Percentiles rank a stretch among this genome's conserved stretches.
These are phyloP conservation scores for Candida broadrunensis DNA, from an alignment of 805 yeast species.

Conservation along the genomic window DNA sequence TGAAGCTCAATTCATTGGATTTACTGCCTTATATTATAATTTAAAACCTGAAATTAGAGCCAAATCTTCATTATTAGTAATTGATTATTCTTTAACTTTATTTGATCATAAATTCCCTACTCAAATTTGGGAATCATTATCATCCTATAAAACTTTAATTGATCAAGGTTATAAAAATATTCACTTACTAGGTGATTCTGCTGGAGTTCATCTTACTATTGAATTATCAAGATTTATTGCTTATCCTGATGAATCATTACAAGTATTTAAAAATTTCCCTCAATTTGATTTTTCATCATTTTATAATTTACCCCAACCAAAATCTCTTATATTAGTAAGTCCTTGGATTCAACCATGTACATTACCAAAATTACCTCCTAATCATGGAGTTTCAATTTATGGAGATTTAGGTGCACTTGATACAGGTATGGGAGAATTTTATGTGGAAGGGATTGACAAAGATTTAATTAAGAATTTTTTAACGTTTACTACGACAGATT, in stretches of 20 bases:
- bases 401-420: conserved; percentile 33
- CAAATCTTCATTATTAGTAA: conserved; percentile 22
- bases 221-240: conserved; percentile 19
- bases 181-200: conserved; percentile 39
- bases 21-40: conserved; percentile 24
- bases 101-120: conserved; percentile 28
- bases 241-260: conserved; percentile 27
- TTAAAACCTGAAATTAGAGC: conserved; percentile 12
- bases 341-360: conserved; percentile 37
- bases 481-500: conserved; percentile 20
- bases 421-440: conserved; percentile 30
- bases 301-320: conserved; percentile 22
- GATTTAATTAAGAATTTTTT: conserved; percentile 16
- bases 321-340: conserved; percentile 22
- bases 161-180: conserved; percentile 23
- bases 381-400: conserved; percentile 17
- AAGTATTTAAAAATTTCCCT: conserved; percentile 17
- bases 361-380: conserved; percentile 15
- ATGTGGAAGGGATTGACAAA: conserved; percentile 18
- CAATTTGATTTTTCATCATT: conserved; percentile 14
- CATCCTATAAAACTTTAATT: conserved; percentile 20
- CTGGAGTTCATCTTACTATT: conserved; percentile 36
- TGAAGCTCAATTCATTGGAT: conserved; percentile 27
- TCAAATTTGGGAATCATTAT: conserved; percentile 29
- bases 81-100: conserved; percentile 31